Evolutionary conservation across 352 stramenopile species (phyloP), one percentile per base, ranked within the genome.

Genomic region (Phytophthora meadii): DNA sequence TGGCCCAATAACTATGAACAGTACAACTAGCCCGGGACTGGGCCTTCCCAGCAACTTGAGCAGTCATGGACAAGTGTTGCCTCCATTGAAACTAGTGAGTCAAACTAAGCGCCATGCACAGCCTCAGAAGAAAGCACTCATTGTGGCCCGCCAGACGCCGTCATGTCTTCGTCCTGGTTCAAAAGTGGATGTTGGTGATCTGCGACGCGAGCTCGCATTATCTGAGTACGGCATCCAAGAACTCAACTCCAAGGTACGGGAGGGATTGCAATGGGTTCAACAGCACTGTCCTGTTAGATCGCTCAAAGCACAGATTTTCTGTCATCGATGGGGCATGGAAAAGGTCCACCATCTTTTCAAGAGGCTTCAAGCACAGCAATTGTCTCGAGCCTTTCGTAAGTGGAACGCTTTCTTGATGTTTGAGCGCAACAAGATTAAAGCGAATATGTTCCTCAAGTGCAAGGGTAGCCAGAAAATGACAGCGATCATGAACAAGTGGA

Each of bases 231-330:
- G 88, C 0, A 79, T 96, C 45, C 84, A 94, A 47, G 72, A 88
- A 44, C 74, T 95, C 9, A 87, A 93, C 44, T 54, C 58, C 15
- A 85, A 88, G 47, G 81, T 96, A 4, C 84, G 83, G 12, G 87
- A 93, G 28, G 85, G 85, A n/a, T 64, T 96, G 46, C 82, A 93
- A 17, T 96, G 88, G 88, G 88, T 94, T 4, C 87, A 95, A 55
- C 77, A 87, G 41, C 85, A 96, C 65, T 95, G 86, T 19, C 87
- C 88, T 8, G 88, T 96, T 6, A 81, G 70, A 4, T 90, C 85
- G 6, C 73, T 96, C 28, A 89, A 91, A 27, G 87, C 88, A 2
- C 88, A 96, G 57, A 68, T 95, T 28, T 95, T 92, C 51, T 94
- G 87, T 53, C 87, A 93, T 56, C 84, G 86, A 27, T 96, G 87